These are phyloP conservation scores for Phytophthora meadii DNA, from an alignment of 352 stramenopile species.

Conservation along the genomic window DNA sequence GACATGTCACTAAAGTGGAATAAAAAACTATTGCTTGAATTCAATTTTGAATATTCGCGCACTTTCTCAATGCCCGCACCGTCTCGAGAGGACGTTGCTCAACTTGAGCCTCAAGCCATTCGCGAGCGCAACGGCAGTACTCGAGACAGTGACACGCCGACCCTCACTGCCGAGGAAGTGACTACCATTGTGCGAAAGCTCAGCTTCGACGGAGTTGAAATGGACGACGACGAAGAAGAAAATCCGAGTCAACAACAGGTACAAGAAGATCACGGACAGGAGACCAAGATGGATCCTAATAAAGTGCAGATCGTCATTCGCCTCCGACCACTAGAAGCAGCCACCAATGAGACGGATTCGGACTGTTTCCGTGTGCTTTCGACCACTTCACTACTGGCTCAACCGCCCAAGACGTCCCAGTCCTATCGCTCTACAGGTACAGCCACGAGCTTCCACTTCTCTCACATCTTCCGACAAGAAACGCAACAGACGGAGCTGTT, in stretches of 20 bases:
- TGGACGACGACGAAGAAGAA: slow-evolving; percentile 35
- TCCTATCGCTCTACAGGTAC: slow-evolving; percentile 79
- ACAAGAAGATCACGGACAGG: slow-evolving; percentile 22
- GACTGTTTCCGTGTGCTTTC: slow-evolving; percentile 79
- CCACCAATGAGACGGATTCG: slow-evolving; percentile 12
- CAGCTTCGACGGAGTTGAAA: slow-evolving; percentile 61
- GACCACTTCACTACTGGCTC: slow-evolving; percentile 63
- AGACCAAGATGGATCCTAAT: slow-evolving; percentile 11
- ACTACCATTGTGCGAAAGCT: slow-evolving; percentile 56
- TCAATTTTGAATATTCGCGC: slow-evolving; percentile 17
- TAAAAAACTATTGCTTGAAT: background rate
- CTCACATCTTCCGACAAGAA: slow-evolving; percentile 78
- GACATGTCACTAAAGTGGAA: slow-evolving; percentile 5
- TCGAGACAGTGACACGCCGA: slow-evolving; percentile 17
- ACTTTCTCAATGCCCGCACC: slow-evolving; percentile 19
- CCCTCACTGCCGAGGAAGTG: slow-evolving; percentile 19
- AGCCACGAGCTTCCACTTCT: slow-evolving; percentile 83
- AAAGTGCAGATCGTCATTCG: slow-evolving; percentile 75
- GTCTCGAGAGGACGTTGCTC: slow-evolving; percentile 30
- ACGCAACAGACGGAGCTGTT: slow-evolving; percentile 94
- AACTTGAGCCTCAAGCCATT: too few relatives aligned
- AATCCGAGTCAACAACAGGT: background rate
- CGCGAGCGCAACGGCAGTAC: slow-evolving; percentile 26
- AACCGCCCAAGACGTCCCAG: slow-evolving; percentile 78
- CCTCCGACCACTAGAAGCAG: slow-evolving; percentile 52